These are phyloP conservation scores for Coniella lustricola DNA, from an alignment of 2,329 filamentous ascomycete genomes.

Conservation along the genomic window DNA sequence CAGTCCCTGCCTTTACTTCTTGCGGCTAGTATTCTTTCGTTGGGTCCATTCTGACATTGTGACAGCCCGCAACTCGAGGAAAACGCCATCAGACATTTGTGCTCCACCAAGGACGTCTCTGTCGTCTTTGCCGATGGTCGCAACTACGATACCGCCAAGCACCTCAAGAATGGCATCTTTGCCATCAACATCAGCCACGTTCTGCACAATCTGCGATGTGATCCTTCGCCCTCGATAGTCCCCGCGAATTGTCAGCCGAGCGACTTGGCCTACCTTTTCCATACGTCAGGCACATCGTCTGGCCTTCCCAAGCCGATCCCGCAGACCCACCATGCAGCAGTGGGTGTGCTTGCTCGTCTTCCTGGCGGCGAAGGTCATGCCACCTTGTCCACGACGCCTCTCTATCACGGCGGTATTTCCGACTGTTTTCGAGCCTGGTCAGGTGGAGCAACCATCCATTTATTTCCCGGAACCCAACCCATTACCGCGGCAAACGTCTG, in stretches of 20 bases:
- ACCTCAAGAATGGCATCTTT: conserved; percentile 1
- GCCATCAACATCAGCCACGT: conserved; percentile 17
- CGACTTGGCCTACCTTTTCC: conserved; percentile 50
- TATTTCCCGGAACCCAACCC: conserved; percentile 52
- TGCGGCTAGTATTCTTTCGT: neutral
- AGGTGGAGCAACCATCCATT: conserved; percentile 51
- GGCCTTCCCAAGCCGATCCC: conserved; percentile 57
- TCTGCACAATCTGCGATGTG: conserved; percentile 12
- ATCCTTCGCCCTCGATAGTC: neutral
- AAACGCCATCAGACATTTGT: conserved; percentile 45
- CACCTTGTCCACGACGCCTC: conserved; percentile 58
- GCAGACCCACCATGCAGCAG: conserved; percentile 48
- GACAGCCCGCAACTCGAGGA: conserved; percentile 38
- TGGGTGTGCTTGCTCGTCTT: conserved; percentile 47
- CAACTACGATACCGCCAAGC: conserved; percentile 11
- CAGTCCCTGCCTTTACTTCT: conserved; percentile 15
- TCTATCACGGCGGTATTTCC: conserved; percentile 59
- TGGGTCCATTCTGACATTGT: neutral
- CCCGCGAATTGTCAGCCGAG: neutral
- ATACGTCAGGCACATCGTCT: conserved; percentile 59
- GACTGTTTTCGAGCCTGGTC: conserved; percentile 58
- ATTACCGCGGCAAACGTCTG: conserved; percentile 50
- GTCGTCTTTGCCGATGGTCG: conserved; percentile 39
- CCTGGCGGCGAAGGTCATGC: conserved; percentile 28
- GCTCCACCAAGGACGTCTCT: conserved; percentile 34